Percentiles rank a stretch among this genome's conserved stretches.
These are phyloP conservation scores for Rhododendron vialii DNA, from an alignment of 148 eudicot species.

Conservation along the genomic window DNA sequence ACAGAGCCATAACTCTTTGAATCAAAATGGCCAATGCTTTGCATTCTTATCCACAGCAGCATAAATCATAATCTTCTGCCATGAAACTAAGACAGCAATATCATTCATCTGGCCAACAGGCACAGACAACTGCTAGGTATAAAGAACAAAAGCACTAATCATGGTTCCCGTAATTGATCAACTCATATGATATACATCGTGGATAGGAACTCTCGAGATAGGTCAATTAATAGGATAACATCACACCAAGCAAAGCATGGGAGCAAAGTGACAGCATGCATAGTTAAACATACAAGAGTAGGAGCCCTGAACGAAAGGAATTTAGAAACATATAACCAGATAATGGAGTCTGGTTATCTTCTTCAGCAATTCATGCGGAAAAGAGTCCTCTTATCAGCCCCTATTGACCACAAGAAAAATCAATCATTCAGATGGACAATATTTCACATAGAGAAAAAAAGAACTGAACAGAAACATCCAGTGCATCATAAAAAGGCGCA, in stretches of 20 bases:
- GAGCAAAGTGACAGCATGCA: constrained; percentile 13
- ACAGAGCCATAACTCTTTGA: neutral
- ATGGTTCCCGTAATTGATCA: neutral
- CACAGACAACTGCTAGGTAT: neutral
- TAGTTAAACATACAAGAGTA: neutral
- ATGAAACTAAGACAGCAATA: neutral
- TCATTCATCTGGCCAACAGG: neutral
- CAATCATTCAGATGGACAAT: neutral
- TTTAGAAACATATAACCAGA: constrained; percentile 9
- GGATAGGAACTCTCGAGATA: neutral
- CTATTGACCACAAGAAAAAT: neutral
- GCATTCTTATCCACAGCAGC: neutral
- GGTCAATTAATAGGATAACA: neutral
- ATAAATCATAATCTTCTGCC: neutral
- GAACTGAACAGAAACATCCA: neutral
- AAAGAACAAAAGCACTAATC: neutral
- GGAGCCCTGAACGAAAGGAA: constrained; percentile 2
- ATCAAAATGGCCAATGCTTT: neutral
- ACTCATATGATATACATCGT: neutral
- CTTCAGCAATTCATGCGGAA: constrained; percentile 2
- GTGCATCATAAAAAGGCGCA: neutral
- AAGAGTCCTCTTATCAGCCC: neutral
- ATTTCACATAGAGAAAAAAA: neutral
- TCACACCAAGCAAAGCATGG: constrained; percentile 1
- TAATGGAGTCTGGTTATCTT: constrained; percentile 17